A percentile compares a stretch with the other conserved stretches of the same genome.
Conservation (phyloP, 225 moss, liverwort and hornwort genomes). For the Bryoerythrophyllum caledonicum region DNA sequence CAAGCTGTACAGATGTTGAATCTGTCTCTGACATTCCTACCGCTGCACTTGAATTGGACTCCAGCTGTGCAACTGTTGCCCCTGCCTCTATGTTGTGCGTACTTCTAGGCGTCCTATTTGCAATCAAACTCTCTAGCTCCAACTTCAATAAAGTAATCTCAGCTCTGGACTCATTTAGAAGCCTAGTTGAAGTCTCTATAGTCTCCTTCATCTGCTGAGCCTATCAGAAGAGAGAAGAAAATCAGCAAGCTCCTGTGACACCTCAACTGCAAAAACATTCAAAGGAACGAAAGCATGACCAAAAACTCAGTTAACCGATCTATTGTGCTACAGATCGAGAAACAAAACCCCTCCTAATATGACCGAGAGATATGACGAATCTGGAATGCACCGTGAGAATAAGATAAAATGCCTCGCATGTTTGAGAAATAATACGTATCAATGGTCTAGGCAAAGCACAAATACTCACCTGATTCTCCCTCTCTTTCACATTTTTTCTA, state of each 20-base stretch:
- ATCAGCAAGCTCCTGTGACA: slow-evolving; percentile 18
- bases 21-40: slow-evolving; percentile 29
- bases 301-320: slow-evolving; percentile 3
- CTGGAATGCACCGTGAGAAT: not conserved
- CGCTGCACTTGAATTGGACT: slow-evolving; percentile 23
- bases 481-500: slow-evolving; percentile 71
- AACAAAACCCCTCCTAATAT: slow-evolving; percentile 6
- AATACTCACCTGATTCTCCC: slow-evolving; percentile 66
- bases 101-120: slow-evolving; percentile 39
- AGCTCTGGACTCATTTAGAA: slow-evolving; percentile 74
- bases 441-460: slow-evolving; percentile 1
- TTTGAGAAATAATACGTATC: slow-evolving; percentile 8
- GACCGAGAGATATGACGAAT: slow-evolving; percentile 5
- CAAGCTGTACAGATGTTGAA: slow-evolving; percentile 18
- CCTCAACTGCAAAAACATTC: slow-evolving; percentile 4
- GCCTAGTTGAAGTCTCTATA: slow-evolving; percentile 48
- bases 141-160: slow-evolving; percentile 87
- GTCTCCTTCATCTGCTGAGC: slow-evolving; percentile 72
- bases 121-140: slow-evolving; percentile 75
- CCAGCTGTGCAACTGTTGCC: slow-evolving; percentile 19
- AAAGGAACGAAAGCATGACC: slow-evolving; percentile 8
- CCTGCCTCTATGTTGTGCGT: slow-evolving; percentile 25
- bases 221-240: slow-evolving; percentile 35
- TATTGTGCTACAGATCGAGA: not conserved
- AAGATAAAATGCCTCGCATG: slow-evolving; percentile 4